Conservation (phyloP, 1,284 basidiomycete genomes). For the Schizopora paradoxa region DNA sequence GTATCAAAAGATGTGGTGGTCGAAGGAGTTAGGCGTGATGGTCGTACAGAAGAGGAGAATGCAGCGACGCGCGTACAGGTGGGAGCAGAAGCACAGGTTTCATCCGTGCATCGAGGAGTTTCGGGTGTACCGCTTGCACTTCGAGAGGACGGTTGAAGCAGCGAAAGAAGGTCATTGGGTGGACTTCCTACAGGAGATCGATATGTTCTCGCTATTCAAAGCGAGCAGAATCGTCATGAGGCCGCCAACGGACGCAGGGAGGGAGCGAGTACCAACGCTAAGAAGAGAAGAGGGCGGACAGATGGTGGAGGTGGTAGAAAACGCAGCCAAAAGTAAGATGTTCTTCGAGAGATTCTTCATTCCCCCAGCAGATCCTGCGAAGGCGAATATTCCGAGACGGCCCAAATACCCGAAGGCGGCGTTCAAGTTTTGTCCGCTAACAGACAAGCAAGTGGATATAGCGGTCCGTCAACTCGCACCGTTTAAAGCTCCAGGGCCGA, state of each 20-base stretch:
- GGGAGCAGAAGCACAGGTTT: too few species aligned
- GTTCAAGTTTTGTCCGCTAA: constrained; percentile 17
- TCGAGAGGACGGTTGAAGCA: constrained; percentile 22
- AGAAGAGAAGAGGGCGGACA: not conserved
- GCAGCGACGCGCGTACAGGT: too few species aligned
- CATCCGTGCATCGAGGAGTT: too few species aligned
- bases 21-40: constrained; percentile 20
- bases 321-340: not conserved
- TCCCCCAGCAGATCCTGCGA: constrained; percentile 22
- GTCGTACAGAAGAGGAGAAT: too few species aligned
- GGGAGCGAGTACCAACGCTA: not conserved
- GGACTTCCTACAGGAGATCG: not conserved
- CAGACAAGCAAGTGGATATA: constrained; percentile 22
- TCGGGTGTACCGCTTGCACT: too few species aligned
- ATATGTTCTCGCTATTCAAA: not conserved
- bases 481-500: constrained; percentile 26
- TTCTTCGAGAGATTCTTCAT: constrained; percentile 30
- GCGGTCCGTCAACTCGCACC: constrained; percentile 19
- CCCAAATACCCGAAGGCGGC: constrained; percentile 9
- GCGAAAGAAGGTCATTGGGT: constrained; percentile 14
- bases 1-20: constrained; percentile 31
- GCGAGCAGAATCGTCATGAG: not conserved
- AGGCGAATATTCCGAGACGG: too few species aligned
- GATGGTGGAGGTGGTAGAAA: not conserved
- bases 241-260: not conserved